Conservation (phyloP, 1,284 basidiomycete species). For the Mrakiaceae sp. region DNA sequence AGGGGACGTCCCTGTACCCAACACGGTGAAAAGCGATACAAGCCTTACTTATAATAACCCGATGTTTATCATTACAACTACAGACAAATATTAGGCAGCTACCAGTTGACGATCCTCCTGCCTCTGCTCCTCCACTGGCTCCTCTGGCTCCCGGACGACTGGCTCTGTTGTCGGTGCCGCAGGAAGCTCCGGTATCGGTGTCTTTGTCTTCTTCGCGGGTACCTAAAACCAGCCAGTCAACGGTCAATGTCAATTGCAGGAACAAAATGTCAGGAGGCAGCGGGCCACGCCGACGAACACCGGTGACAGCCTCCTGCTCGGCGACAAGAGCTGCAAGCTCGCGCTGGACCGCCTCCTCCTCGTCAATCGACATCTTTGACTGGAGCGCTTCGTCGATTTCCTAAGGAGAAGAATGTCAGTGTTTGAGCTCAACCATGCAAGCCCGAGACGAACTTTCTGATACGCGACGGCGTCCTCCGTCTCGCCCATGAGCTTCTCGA, state of each 20-base stretch:
- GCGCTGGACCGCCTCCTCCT: slow-evolving; percentile 82
- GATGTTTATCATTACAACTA: too few relatives aligned
- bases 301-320: background rate
- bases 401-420: slow-evolving; percentile 34
- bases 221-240: too few relatives aligned
- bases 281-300: too few relatives aligned
- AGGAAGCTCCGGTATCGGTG: background rate
- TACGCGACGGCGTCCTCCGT: slow-evolving; percentile 86
- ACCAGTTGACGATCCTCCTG: background rate
- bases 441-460: slow-evolving; percentile 52
- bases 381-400: slow-evolving; percentile 84
- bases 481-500: slow-evolving; percentile 87
- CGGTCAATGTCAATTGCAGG: too few relatives aligned
- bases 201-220: too few relatives aligned
- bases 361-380: slow-evolving; percentile 69
- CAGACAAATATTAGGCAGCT: background rate
- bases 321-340: slow-evolving; percentile 53
- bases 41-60: too few relatives aligned
- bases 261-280: too few relatives aligned
- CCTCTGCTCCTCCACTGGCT: background rate
- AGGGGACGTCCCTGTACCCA: too few relatives aligned
- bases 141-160: background rate
- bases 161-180: background rate
- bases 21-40: too few relatives aligned
- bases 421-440: background rate